Evolutionary conservation across 306 rosid species (phyloP), one percentile per base, ranked within the genome.

Genomic region (Ochetophila trinervis): DNA sequence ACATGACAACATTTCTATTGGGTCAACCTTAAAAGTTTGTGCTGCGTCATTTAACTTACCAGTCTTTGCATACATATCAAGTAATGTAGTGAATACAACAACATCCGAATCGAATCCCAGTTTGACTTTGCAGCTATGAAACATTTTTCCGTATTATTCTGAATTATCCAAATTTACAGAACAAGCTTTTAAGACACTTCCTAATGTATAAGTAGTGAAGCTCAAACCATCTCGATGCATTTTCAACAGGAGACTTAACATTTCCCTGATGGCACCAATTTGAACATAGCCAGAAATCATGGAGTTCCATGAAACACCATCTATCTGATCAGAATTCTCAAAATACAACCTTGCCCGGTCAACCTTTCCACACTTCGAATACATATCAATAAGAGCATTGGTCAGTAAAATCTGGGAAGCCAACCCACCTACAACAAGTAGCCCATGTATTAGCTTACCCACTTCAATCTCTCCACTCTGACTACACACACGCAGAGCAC

Each of bases 261-360:
- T 78, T 72, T 80, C 78, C 59, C 67, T 59, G 0, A 56, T 63
- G 34, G 68, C 48, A 45, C 80, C 76, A 53, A 60, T 67, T 68
- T 71, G 67, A 75, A 58, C 88, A 75, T 83, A 86, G 53, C 84
- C 74, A 64, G 80, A 65, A 60, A 80, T 83, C 57, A 80, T 61
- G 27, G 91, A 86, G 73, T 86, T 83, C 88, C 83, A 80, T 57
- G 86, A 80, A 62, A 83, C 79, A 49, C 66, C 79, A 71, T 86
- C 91, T 70, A 73, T 35, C 45, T 67, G 50, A 27, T 23, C 55
- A 5, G 67, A 76, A 73, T 68, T 67, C 65, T 83, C 81, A 18
- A 86, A 86, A 73, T 83, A 78, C 44, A 68, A 44, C 78, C 78
- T 68, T 3, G 88, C 84, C 21, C 45, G 66, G 60, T 75, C 75